Evolutionary conservation across 352 stramenopile species (phyloP).

Genomic region (Elongisporangium anandrum): DNA sequence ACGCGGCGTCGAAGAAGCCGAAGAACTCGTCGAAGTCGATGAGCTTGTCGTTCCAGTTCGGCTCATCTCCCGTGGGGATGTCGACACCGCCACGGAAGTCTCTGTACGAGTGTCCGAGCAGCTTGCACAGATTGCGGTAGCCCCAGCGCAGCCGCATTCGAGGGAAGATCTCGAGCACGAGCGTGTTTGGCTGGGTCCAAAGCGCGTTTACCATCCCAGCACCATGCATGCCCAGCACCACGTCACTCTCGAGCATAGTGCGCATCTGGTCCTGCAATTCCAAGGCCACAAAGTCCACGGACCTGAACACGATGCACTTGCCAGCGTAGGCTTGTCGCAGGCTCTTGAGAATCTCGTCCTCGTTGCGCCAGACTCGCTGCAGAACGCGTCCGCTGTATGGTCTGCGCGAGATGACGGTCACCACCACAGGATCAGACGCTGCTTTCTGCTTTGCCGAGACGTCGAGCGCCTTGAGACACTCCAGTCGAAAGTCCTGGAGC

Average conservation of each 20-base stretch:
- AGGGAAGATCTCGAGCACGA: conserved; percentile 36
- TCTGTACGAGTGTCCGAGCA: conserved; percentile 59
- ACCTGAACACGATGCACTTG: conserved; percentile 26
- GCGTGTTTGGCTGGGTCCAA: conserved; percentile 21
- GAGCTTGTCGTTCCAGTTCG: conserved; percentile 42
- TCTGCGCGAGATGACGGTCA: conserved; percentile 28
- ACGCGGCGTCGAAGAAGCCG: conserved; percentile 42
- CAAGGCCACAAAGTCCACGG: conserved; percentile 27
- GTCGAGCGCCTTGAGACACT: conserved; percentile 14
- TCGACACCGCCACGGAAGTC: conserved; percentile 42
- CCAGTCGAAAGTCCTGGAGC: conserved; percentile 13
- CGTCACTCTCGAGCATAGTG: conserved; percentile 20
- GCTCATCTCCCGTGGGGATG: conserved; percentile 11
- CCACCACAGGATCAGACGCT: conserved; percentile 8
- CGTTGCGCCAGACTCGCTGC: conserved; percentile 23
- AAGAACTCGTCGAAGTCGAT: conserved; percentile 49
- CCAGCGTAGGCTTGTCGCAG: conserved; percentile 14
- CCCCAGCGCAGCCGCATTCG: conserved; percentile 45
- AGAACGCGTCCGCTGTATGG: conserved; percentile 14
- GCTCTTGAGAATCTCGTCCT: conserved; percentile 13
- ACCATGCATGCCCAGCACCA: conserved; percentile 41
- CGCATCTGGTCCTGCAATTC: conserved; percentile 25
- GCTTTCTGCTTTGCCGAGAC: conserved; percentile 4
- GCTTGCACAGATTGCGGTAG: conserved; percentile 75
- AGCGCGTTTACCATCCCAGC: conserved; percentile 34